A percentile compares a stretch with the other conserved stretches of the same genome.
Conservation (phyloP, 1,139 yeast species). For the Hyphopichia khmerensis region DNA sequence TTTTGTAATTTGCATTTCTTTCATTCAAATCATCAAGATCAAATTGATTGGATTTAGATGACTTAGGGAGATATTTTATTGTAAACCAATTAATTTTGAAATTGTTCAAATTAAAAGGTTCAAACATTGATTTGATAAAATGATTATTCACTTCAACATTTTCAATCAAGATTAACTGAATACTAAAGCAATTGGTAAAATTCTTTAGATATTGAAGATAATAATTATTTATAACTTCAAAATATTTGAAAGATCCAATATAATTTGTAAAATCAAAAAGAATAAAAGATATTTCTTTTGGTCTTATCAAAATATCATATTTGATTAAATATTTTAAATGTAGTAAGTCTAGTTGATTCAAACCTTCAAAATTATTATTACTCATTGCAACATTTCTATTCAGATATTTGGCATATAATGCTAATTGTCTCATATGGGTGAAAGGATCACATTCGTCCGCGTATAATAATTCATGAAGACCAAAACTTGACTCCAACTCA, state of each 20-base stretch:
- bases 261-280: conserved; percentile 6
- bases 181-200: conserved; percentile 10
- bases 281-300: conserved; percentile 17
- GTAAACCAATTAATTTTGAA: conserved; percentile 10
- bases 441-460: conserved; percentile 6
- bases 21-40: neutral
- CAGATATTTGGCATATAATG: conserved; percentile 15
- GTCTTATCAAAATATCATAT: conserved; percentile 17
- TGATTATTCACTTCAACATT: conserved; percentile 4
- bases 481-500: conserved; percentile 17
- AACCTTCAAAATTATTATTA: conserved; percentile 9
- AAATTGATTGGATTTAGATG: neutral
- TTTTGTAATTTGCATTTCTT: neutral
- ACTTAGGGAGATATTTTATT: conserved; percentile 9
- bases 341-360: conserved; percentile 5
- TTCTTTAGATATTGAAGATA: conserved; percentile 8
- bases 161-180: conserved; percentile 10
- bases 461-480: conserved; percentile 9
- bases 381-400: conserved; percentile 12
- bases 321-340: conserved; percentile 15
- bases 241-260: neutral
- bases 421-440: conserved; percentile 15
- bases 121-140: conserved; percentile 7
- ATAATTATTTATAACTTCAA: neutral
- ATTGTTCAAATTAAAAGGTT: conserved; percentile 6